Base-by-base conservation (phyloP, 352 stramenopile genomes). In the Phytophthora pisi region DNA sequence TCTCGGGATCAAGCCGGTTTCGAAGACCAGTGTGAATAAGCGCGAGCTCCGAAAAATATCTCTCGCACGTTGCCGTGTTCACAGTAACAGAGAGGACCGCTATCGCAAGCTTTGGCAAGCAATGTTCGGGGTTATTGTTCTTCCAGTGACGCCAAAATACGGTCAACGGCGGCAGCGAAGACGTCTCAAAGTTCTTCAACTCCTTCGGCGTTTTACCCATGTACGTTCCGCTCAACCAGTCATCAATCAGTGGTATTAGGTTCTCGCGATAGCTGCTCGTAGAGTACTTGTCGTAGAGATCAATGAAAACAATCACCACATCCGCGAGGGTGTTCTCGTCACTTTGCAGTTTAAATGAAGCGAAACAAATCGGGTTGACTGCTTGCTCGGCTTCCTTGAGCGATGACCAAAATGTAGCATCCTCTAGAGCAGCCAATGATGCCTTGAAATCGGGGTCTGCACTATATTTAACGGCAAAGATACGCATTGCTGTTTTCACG, bases 341-440 rank as follows among this genome's bases (percentile, higher is more conserved):
- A 36, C 45, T 63, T 50, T 63, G 56, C 1, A 63, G 45, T 23
- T 63, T 63, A 9, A 54, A 63, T 24, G 56, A 63, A 15, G 56
- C 46, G 20, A 64, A 64, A 18, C 45, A 64, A 11, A 64, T n/a
- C 30, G 46, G 57, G 20, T 55, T 49, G 10, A 51, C 26, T 2
- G 46, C 45, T 18, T 47, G 13, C 18, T 66, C 60, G 26, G 52
- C 60, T 23, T 67, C 60, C 9, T 26, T 42, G 16, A 67, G 45
- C 8, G 26, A 18, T n/a, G 16, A 40, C 51, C 60, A 67, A 34
- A 67, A 67, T 28, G 7, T 28, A 10, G 28, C 8, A 5, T 54
- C 38, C 30, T 60, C 31, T 43, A 67, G 43, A 16, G 36, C 26
- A 20, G 43, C n/a, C 13, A 67, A 23, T 51, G 28, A 16, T 7